A percentile compares a stretch with the other conserved stretches of the same genome.
phyloP scores from a whole-genome alignment of 768 basidiomycete species.

The Macrocybe gigantea region DNA sequence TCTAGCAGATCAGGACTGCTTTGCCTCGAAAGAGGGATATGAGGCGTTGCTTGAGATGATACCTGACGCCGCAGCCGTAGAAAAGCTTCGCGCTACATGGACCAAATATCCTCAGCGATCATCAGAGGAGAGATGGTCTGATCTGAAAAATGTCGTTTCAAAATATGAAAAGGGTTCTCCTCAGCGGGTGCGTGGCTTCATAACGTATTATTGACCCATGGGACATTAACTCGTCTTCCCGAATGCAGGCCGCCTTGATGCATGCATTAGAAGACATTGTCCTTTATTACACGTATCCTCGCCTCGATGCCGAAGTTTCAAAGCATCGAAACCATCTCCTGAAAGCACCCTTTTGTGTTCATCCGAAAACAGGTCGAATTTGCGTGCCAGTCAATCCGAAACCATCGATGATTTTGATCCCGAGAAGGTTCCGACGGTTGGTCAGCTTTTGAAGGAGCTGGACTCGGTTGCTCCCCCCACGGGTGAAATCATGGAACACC shows the following conservation, averaged over 20 bases:
- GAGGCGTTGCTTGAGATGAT: slow-evolving; percentile 70
- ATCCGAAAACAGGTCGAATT: slow-evolving; percentile 92
- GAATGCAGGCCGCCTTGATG: slow-evolving; percentile 15
- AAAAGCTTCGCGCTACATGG: slow-evolving; percentile 56
- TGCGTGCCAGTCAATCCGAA: slow-evolving; percentile 89
- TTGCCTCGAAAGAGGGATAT: slow-evolving; percentile 63
- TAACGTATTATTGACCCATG: slow-evolving; percentile 13
- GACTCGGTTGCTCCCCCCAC: slow-evolving; percentile 34
- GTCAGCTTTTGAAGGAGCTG: slow-evolving; percentile 76
- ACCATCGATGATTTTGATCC: slow-evolving; percentile 81
- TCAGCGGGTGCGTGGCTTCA: slow-evolving; percentile 25
- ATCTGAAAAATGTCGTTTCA: slow-evolving; percentile 42
- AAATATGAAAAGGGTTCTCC: slow-evolving; percentile 21
- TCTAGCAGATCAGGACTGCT: slow-evolving; percentile 81
- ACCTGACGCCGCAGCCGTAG: slow-evolving; percentile 51
- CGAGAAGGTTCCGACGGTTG: slow-evolving; percentile 78
- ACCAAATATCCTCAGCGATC: slow-evolving; percentile 38
- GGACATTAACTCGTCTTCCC: slow-evolving; percentile 2
- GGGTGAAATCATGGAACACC: slow-evolving; percentile 33
- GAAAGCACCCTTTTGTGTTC: slow-evolving; percentile 95
- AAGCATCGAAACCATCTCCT: slow-evolving; percentile 97
- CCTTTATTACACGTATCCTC: slow-evolving; percentile 91
- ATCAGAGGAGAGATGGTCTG: slow-evolving; percentile 73
- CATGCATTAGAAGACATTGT: slow-evolving; percentile 80
- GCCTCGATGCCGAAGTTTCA: slow-evolving; percentile 95